These are phyloP conservation scores for Besnoitia besnoiti DNA, from an alignment of 169 alveolate genomes.

Conservation along the genomic window DNA sequence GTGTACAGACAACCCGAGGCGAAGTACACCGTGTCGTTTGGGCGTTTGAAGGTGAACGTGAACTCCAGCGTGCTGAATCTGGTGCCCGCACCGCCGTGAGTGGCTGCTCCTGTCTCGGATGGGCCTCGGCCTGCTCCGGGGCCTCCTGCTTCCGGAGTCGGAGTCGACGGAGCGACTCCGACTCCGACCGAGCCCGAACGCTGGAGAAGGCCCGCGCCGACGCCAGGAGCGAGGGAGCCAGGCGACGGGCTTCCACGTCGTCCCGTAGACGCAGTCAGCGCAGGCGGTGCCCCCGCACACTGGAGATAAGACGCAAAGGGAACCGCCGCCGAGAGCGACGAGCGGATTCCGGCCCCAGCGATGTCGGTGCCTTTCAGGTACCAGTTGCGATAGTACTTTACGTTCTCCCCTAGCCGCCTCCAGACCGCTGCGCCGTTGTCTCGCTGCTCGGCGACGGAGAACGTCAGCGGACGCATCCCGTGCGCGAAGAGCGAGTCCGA, in stretches of 20 bases:
- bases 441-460: neutral
- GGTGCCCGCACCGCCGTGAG: neutral
- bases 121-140: neutral
- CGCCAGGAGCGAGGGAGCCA: neutral
- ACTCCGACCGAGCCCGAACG: too few species aligned
- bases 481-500: neutral
- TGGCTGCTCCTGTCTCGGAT: neutral
- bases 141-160: neutral
- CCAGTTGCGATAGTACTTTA: neutral
- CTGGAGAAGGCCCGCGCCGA: neutral
- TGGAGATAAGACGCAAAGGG: too few species aligned
- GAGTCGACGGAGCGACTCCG: neutral
- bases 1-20: conserved; percentile 33
- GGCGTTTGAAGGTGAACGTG: neutral
- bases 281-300: too few species aligned
- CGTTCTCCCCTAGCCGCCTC: neutral
- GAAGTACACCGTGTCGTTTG: conserved; percentile 25
- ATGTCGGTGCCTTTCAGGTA: neutral
- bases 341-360: neutral
- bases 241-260: neutral
- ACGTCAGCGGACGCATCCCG: conserved; percentile 23
- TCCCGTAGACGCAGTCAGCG: neutral
- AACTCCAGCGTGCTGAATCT: conserved; percentile 2
- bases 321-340: neutral
- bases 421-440: neutral